phyloP scores from a whole-genome alignment of 441 rosid species.

The Corymbia citriodora region DNA sequence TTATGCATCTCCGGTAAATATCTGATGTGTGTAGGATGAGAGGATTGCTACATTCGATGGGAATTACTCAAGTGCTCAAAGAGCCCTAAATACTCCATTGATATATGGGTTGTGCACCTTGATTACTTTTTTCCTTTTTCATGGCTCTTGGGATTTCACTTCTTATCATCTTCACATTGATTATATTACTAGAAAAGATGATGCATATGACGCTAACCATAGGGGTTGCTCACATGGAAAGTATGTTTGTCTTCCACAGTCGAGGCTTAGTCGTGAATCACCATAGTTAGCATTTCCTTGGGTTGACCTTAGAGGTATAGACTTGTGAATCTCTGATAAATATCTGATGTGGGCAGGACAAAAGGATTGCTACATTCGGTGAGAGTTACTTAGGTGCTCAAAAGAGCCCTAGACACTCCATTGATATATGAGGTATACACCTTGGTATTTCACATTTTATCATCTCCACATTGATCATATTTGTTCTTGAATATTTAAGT shows the following conservation, averaged over 20 bases:
- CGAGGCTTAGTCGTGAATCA: background rate
- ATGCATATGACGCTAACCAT: background rate
- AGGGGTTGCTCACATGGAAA: background rate
- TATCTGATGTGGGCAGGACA: rapidly evolving
- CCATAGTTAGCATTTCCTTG: background rate
- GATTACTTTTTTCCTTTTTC: background rate
- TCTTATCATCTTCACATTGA: background rate
- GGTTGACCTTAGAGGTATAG: background rate
- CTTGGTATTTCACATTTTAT: background rate
- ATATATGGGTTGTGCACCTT: background rate
- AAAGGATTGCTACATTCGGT: background rate
- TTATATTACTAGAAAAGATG: background rate
- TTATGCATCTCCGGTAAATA: background rate
- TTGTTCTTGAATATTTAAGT: background rate
- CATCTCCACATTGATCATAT: background rate
- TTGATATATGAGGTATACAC: background rate
- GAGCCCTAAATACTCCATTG: background rate
- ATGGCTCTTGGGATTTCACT: background rate
- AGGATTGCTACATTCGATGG: background rate
- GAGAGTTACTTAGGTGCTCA: background rate
- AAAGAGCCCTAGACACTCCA: background rate
- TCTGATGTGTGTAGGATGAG: rapidly evolving
- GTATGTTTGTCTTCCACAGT: background rate
- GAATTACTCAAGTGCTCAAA: background rate
- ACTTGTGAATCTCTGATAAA: background rate